Base-by-base conservation (phyloP, 169 alveolate genomes). In the Cryptosporidium parvum region DNA sequence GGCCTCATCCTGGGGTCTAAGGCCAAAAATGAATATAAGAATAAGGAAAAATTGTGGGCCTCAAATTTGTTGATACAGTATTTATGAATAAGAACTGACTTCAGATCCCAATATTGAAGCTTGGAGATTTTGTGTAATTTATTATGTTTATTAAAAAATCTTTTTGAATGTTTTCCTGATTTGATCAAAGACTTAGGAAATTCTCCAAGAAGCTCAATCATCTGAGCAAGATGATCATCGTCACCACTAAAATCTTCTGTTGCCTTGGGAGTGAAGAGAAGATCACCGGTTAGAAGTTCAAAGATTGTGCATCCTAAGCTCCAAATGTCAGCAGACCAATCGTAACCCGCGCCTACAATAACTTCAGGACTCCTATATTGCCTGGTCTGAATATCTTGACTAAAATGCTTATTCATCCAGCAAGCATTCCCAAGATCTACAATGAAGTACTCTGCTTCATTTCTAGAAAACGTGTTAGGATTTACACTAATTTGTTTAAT, bases 361-460 rank as follows among this genome's bases (percentile, higher is more conserved):
- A 97, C 99, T 92, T 98, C 99, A 0, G 99, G 99, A 31, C 99
- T 94, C 69, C 99, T 85, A 94, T 98, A 98, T 92, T 98, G 99
- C 67, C 99, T 92, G 21, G 99, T 98, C 87, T 98, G 98, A 16
- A 98, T 98, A 86, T 97, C 98, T 18, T 97, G 97, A 39, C 99
- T 94, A 91, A 97, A 97, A 80, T 97, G 98, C 91, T 97, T 97
- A 89, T 97, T 93, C 51, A 96, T 95, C 99, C 99, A 98, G 89
- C 99, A 97, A 42, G 99, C 99, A 92, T 98, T 98, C 2, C 99
- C 99, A 86, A 98, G 94, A 94, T 98, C 99, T 73, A 98, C 97
- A 9, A 98, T 97, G 93, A 96, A 97, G 91, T 86, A 96, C 51
- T 93, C 93, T 1, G 98, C 93, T 37, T 86, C 92, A 45, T 89